Evolutionary conservation across 2,329 filamentous ascomycete genomes (phyloP).

Genomic region (Dactylella cylindrospora): DNA sequence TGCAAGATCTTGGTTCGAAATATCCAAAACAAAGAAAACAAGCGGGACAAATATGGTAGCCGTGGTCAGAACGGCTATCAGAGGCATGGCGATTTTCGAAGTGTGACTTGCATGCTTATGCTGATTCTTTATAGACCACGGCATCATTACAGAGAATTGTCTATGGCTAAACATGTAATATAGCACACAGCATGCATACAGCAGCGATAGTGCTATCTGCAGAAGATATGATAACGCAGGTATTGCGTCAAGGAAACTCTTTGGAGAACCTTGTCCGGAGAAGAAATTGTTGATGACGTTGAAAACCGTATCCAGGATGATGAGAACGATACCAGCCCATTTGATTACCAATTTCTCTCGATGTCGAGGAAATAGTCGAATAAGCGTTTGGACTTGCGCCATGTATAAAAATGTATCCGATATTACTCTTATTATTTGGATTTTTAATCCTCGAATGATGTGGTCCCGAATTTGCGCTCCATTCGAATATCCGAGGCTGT

Average conservation of each 20-base stretch:
- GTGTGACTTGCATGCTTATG: slow-evolving; percentile 32
- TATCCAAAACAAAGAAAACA: slow-evolving; percentile 90
- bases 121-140: slow-evolving; percentile 36
- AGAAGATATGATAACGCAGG: slow-evolving; percentile 90
- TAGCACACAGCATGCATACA: slow-evolving; percentile 91
- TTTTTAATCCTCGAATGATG: slow-evolving; percentile 80
- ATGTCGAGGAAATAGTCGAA: slow-evolving; percentile 90
- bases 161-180: slow-evolving; percentile 73
- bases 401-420: slow-evolving; percentile 97
- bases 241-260: slow-evolving; percentile 82
- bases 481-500: slow-evolving; percentile 75
- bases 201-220: slow-evolving; percentile 77
- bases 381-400: slow-evolving; percentile 93
- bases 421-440: slow-evolving; percentile 87
- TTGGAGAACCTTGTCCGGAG: slow-evolving; percentile 63
- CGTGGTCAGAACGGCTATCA: slow-evolving; percentile 77
- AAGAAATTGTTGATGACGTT: slow-evolving; percentile 86
- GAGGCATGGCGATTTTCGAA: slow-evolving; percentile 46
- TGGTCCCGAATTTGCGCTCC: slow-evolving; percentile 71
- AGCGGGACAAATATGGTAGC: slow-evolving; percentile 83
- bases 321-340: slow-evolving; percentile 94
- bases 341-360: slow-evolving; percentile 98
- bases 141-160: slow-evolving; percentile 44
- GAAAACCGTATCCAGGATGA: slow-evolving; percentile 86
- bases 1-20: slow-evolving; percentile 78